phyloP scores from a whole-genome alignment of 73 alveolate genomes.

The Halteria grandinella region DNA sequence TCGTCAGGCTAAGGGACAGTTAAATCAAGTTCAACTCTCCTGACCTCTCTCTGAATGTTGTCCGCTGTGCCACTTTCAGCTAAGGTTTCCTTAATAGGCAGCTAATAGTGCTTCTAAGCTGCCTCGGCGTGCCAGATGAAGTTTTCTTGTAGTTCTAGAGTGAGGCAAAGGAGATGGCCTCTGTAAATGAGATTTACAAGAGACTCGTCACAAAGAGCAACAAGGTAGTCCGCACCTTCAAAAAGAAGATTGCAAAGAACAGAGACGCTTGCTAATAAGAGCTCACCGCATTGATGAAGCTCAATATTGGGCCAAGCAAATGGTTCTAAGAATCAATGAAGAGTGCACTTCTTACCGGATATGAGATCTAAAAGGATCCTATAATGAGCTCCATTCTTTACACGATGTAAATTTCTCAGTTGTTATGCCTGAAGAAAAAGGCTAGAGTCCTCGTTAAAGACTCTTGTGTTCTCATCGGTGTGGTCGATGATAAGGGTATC shows the following conservation, averaged over 20 bases:
- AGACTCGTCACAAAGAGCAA: conserved; percentile 13
- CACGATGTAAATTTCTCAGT: conserved; percentile 20
- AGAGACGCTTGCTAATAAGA: too few species aligned
- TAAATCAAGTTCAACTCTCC: conserved; percentile 66
- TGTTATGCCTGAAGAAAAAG: conserved; percentile 59
- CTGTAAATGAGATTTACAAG: conserved; percentile 16
- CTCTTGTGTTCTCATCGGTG: conserved; percentile 83
- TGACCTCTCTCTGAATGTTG: conserved; percentile 60
- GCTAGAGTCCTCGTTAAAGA: conserved; percentile 71
- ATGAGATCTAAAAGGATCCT: conserved; percentile 49
- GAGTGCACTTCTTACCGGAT: conserved; percentile 17
- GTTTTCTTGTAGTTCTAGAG: conserved; percentile 47
- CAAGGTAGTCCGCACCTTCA: conserved; percentile 7
- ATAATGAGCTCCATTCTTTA: conserved; percentile 36
- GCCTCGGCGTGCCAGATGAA: conserved; percentile 69
- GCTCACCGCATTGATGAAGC: too few species aligned
- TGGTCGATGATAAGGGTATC: conserved; percentile 74
- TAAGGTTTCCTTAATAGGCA: conserved; percentile 76
- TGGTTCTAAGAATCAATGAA: conserved; percentile 30
- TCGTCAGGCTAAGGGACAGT: conserved; percentile 54
- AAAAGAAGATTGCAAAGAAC: conserved; percentile 8
- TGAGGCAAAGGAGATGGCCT: conserved; percentile 45
- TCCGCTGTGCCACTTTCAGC: conserved; percentile 65
- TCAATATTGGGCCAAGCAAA: conserved; percentile 45
- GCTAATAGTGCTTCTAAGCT: conserved; percentile 61